Conservation (phyloP, 495 filamentous ascomycete species). For the Penicillium cinerascens region DNA sequence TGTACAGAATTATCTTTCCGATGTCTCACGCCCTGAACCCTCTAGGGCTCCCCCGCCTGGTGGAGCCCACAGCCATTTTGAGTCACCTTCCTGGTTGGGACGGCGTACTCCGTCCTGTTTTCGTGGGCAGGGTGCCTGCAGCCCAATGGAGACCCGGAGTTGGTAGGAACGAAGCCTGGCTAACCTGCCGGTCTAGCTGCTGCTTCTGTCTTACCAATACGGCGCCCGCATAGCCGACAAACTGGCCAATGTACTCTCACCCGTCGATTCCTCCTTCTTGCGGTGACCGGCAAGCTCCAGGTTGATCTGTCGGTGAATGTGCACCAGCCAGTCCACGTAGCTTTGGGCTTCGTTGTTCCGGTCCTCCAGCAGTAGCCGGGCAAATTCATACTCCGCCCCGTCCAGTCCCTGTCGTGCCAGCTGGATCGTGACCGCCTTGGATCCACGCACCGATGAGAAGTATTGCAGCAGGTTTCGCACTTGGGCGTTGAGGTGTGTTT, state of each 20-base stretch:
- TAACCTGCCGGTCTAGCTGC: not conserved
- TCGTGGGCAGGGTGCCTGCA: slow-evolving; percentile 8
- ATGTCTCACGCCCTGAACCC: not conserved
- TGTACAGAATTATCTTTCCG: slow-evolving; percentile 1
- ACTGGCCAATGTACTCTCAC: slow-evolving; percentile 52
- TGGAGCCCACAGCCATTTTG: slow-evolving; percentile 10
- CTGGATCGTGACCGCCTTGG: slow-evolving; percentile 85
- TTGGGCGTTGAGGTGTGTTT: slow-evolving; percentile 93
- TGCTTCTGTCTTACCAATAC: slow-evolving; percentile 53
- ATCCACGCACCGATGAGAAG: slow-evolving; percentile 73
- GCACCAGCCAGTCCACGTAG: slow-evolving; percentile 98
- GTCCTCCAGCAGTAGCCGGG: slow-evolving; percentile 84
- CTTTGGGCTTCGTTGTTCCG: slow-evolving; percentile 95
- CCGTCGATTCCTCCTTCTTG: slow-evolving; percentile 63
- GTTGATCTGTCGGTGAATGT: slow-evolving; percentile 88
- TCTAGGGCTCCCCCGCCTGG: slow-evolving; percentile 5
- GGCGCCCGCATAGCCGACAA: slow-evolving; percentile 68
- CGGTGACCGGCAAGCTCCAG: slow-evolving; percentile 79
- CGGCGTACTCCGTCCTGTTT: slow-evolving; percentile 5
- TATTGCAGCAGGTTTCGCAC: slow-evolving; percentile 91
- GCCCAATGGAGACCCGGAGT: slow-evolving; percentile 1
- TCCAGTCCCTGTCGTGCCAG: slow-evolving; percentile 90
- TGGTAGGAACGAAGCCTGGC: slow-evolving; percentile 1
- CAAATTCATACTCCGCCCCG: slow-evolving; percentile 95
- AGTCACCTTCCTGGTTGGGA: slow-evolving; percentile 17